Evolutionary conservation across 768 basidiomycete genomes (phyloP), one percentile per base, ranked within the genome.

Genomic region (Tylopilus plumbeoviolaceoides): DNA sequence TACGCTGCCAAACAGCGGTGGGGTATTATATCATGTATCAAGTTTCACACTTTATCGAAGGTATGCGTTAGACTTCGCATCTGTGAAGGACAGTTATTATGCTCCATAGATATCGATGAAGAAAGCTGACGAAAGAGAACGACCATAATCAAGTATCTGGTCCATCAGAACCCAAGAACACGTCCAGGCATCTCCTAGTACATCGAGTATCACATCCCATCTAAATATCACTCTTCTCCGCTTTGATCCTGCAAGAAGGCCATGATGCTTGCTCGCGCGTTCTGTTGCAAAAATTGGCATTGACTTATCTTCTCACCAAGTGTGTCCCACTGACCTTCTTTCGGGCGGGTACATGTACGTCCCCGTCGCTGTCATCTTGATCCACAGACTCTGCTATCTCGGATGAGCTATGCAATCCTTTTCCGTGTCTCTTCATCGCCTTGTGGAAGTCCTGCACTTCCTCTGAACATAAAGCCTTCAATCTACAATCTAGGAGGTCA

Each of bases 221-320:
- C 17, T 7, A 20, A 23, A 31, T 17, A 15, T 59, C 35, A 68
- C 30, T 70, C 81, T 18, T 79, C 78, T 35, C 85, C 85, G 59
- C 86, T 88, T 61, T 89, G 85, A 59, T 87, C 84, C 36, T 71
- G 75, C 54, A 91, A 70, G 65, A 90, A 90, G 6, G 83, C 85
- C 73, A 78, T 79, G 47, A 91, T 88, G 53, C 81, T 86, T 51
- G 73, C 72, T 18, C 78, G 73, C 18, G 80, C 80, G 42, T 71
- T 80, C 52, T 59, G 63, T 77, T 78, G 49, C 21, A 41, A 41
- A 41, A n/a, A 46, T 33, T 21, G 40, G 17, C 7, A 30, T 47
- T 47, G 41, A 40, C 5, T 23, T 31, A n/a, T 23, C 18, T 27
- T 18, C 42, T 31, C 28, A 40, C 30, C 28, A 20, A 23, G 8